These are phyloP conservation scores for Moricandia arvensis DNA, from an alignment of 345 rosid genomes.

Conservation along the genomic window DNA sequence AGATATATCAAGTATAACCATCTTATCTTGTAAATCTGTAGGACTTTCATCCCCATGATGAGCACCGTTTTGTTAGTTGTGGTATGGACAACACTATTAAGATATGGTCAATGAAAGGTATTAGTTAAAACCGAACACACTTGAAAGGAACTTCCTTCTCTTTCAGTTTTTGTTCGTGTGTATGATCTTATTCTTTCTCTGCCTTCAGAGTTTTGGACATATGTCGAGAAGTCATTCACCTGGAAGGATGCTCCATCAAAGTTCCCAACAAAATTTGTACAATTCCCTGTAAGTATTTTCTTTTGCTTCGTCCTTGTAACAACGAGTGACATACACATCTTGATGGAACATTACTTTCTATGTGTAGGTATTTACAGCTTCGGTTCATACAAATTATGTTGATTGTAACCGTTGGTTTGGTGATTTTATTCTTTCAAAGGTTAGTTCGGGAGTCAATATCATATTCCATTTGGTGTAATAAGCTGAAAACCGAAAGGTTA, in stretches of 20 bases:
- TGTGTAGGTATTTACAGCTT: constrained; percentile 84
- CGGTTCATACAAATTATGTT: constrained; percentile 89
- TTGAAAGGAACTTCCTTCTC: constrained; percentile 7
- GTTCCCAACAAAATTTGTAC: constrained; percentile 92
- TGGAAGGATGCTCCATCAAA: constrained; percentile 91
- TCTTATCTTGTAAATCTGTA: constrained; percentile 36
- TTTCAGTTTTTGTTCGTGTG: not conserved
- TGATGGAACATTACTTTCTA: not conserved
- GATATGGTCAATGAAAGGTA: constrained; percentile 99
- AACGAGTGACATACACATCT: not conserved
- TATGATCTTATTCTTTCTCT: constrained; percentile 14
- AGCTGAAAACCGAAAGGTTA: not conserved
- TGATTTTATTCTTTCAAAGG: constrained; percentile 92
- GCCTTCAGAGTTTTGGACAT: constrained; percentile 84
- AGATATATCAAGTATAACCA: not conserved
- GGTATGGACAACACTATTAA: constrained; percentile 95
- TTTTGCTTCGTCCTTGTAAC: constrained; percentile 11
- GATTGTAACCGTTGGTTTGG: constrained; percentile 98
- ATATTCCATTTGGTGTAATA: constrained; percentile 11
- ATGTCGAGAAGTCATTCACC: constrained; percentile 93
- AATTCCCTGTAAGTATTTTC: constrained; percentile 74
- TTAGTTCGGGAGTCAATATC: constrained; percentile 17
- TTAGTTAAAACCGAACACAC: constrained; percentile 3
- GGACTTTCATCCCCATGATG: constrained; percentile 95
- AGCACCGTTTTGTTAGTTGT: constrained; percentile 85